A percentile compares a stretch with the other conserved stretches of the same genome.
Conservation (phyloP, 345 rosid genomes). For the Rubroshorea leprosula region DNA sequence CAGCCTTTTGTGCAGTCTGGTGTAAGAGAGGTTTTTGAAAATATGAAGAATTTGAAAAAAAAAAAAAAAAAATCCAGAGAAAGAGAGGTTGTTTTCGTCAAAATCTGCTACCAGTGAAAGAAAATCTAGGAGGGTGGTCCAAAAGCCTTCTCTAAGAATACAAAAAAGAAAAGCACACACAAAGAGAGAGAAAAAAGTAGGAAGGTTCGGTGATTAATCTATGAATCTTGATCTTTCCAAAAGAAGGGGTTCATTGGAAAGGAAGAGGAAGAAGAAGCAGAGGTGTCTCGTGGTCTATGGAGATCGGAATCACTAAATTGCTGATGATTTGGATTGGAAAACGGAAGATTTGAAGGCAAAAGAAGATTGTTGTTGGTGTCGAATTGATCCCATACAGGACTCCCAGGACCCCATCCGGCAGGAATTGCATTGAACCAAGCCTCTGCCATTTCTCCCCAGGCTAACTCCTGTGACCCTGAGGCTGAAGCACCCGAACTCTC, state of each 20-base stretch:
- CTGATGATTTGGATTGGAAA: conserved; percentile 31
- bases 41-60: not conserved
- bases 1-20: conserved; percentile 26
- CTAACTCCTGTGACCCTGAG: conserved; percentile 34
- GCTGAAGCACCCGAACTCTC: conserved; percentile 21
- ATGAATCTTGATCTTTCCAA: conserved; percentile 49
- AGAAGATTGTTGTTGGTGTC: conserved; percentile 46
- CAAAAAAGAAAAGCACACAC: conserved; percentile 1
- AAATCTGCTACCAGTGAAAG: conserved; percentile 34
- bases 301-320: conserved; percentile 26
- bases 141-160: not conserved
- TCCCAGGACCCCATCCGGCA: conserved; percentile 84
- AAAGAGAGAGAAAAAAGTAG: not conserved
- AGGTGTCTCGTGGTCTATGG: conserved; percentile 26
- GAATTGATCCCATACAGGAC: conserved; percentile 90
- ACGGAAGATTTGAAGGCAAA: conserved; percentile 44
- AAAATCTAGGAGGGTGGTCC: conserved; percentile 14
- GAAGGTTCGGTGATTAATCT: not conserved
- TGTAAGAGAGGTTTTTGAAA: not conserved
- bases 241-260: conserved; percentile 61
- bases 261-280: conserved; percentile 42
- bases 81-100: conserved; percentile 31
- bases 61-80: conserved; percentile 5
- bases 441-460: conserved; percentile 73
- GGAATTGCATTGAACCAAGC: conserved; percentile 82